Conservation (phyloP, 23 red algal genomes). For the Gracilaria vermiculophylla region DNA sequence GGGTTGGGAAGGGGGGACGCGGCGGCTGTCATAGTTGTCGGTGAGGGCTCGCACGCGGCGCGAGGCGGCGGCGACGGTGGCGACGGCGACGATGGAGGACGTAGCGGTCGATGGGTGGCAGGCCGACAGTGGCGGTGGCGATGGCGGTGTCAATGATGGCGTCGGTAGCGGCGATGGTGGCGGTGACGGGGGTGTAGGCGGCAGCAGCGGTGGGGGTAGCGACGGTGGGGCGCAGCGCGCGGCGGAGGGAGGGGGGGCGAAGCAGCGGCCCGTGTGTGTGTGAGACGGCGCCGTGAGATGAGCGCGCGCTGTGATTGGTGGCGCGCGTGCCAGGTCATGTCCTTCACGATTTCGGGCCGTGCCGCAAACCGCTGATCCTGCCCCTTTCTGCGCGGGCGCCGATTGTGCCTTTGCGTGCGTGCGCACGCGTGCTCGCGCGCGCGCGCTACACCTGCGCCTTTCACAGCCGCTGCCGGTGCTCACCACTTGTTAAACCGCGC, state of each 20-base stretch:
- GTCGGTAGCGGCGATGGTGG: too few species aligned
- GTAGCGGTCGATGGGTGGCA: too few species aligned
- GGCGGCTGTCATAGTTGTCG: neutral
- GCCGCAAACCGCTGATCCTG: too few species aligned
- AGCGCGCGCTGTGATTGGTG: neutral
- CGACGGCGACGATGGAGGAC: too few species aligned
- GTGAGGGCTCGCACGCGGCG: neutral
- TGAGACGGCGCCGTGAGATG: neutral
- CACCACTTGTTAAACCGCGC: slow-evolving; percentile 21
- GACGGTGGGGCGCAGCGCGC: too few species aligned
- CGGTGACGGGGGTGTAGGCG: too few species aligned
- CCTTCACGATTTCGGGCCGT: neutral
- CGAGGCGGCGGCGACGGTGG: neutral
- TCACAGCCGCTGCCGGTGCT: neutral
- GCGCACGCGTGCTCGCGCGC: too few species aligned
- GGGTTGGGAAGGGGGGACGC: too few species aligned
- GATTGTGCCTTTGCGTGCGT: too few species aligned
- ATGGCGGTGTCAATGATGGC: too few species aligned
- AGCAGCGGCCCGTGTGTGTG: neutral
- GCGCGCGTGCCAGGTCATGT: slow-evolving; percentile 16
- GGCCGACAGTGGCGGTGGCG: too few species aligned
- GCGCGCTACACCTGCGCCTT: too few species aligned
- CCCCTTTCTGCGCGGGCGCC: neutral
- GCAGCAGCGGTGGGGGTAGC: neutral
- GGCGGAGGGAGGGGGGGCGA: neutral